phyloP scores from a whole-genome alignment of 257 asterid genomes.

The Verbena officinalis region DNA sequence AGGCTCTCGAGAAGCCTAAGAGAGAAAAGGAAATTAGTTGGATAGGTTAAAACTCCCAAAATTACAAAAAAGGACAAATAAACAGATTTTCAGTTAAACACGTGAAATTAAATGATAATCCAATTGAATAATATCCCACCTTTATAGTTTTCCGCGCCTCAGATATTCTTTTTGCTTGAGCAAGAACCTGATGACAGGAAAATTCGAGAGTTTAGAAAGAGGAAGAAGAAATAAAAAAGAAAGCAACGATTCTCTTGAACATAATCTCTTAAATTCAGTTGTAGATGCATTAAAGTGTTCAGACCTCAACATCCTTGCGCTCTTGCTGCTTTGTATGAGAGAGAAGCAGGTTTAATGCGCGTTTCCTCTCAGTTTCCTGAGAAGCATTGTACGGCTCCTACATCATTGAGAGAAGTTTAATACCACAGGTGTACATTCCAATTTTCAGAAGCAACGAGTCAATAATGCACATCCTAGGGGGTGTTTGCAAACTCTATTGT shows the following conservation, averaged over 20 bases:
- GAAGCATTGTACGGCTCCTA: conserved; percentile 79
- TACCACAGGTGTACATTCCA: conserved; percentile 25
- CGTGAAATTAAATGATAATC: neutral
- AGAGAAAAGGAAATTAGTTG: conserved; percentile 18
- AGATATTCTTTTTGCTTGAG: conserved; percentile 86
- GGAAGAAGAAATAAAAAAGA: neutral
- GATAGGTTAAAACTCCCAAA: conserved; percentile 14
- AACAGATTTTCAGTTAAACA: neutral
- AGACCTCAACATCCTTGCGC: conserved; percentile 87
- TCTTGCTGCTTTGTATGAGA: conserved; percentile 96
- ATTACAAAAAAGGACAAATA: neutral
- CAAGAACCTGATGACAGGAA: conserved; percentile 62
- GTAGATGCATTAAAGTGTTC: conserved; percentile 26
- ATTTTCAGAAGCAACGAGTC: conserved; percentile 10
- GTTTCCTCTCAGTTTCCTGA: conserved; percentile 88
- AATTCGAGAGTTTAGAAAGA: conserved; percentile 14
- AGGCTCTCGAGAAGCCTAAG: conserved; percentile 60
- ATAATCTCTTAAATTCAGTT: conserved; percentile 2
- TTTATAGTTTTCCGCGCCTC: conserved; percentile 81
- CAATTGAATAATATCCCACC: conserved; percentile 38
- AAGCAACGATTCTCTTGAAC: neutral
- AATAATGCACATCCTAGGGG: neutral
- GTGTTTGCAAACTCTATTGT: no score
- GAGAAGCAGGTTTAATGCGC: conserved; percentile 81
- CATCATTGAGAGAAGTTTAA: conserved; percentile 29